Evolutionary conservation across 78 protist genomes (phyloP).

Genomic region (Speleostelium caveatum): DNA sequence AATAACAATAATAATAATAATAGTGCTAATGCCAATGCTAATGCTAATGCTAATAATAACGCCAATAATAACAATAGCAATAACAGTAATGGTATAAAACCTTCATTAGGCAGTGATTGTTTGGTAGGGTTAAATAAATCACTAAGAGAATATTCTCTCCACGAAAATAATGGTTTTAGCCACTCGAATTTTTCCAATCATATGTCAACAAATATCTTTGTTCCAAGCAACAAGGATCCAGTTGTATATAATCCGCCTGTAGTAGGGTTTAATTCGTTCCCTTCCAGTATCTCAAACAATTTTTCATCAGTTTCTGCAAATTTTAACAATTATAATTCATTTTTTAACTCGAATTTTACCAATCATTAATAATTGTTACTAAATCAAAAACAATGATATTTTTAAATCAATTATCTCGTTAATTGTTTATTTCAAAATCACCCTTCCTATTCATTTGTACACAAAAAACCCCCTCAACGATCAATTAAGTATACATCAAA

Average conservation of each 20-base stretch:
- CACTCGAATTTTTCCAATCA: no score
- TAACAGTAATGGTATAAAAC: neutral
- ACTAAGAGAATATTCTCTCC: neutral
- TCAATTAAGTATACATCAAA: no score
- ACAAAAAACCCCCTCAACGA: neutral
- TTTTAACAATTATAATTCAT: constrained; percentile 14
- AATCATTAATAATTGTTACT: neutral
- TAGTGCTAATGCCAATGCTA: neutral
- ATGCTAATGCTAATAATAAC: neutral
- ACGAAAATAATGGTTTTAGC: neutral
- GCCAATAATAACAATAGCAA: neutral
- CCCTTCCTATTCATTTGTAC: neutral
- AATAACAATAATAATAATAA: neutral
- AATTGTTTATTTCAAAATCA: neutral
- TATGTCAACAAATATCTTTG: constrained; percentile 15
- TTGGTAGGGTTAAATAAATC: neutral
- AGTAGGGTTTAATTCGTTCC: neutral
- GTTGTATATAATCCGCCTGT: constrained; percentile 19
- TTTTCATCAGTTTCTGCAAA: constrained; percentile 16
- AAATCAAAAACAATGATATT: neutral
- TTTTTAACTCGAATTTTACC: constrained; percentile 6
- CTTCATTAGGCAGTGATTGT: neutral
- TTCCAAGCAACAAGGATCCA: constrained; percentile 33
- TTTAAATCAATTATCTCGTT: neutral
- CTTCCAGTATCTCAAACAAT: neutral